Percentiles rank a stretch among this genome's conserved stretches.
phyloP scores from a whole-genome alignment of 78 protist species.

The Dictyostelium brefeldianum region DNA sequence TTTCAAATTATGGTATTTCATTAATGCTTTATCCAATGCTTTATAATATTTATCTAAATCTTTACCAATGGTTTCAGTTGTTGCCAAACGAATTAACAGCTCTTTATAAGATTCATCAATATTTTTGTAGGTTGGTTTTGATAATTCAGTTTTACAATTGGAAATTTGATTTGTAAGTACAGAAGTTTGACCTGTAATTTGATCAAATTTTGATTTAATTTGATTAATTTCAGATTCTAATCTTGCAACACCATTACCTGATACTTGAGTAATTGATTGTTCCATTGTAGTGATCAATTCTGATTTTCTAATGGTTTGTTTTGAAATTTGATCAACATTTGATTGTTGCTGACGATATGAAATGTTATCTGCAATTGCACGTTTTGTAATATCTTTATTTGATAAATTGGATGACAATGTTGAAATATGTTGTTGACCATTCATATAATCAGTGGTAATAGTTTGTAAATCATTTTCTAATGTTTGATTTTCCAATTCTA shows the following conservation, averaged over 20 bases:
- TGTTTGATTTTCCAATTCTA: neutral
- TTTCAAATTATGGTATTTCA: constrained; percentile 59
- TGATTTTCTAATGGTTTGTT: constrained; percentile 7
- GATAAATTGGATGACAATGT: constrained; percentile 16
- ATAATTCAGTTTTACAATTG: constrained; percentile 1
- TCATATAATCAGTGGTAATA: neutral
- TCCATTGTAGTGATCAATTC: neutral
- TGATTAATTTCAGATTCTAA: neutral
- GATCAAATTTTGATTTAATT: constrained; percentile 39
- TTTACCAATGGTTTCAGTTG: constrained; percentile 38
- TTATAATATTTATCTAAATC: constrained; percentile 84
- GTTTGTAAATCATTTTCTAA: neutral
- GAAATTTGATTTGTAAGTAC: constrained; percentile 37
- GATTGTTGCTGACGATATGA: constrained; percentile 26
- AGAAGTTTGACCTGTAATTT: constrained; percentile 39
- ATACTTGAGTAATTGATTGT: neutral
- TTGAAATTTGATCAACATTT: constrained; percentile 6
- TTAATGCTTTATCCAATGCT: constrained; percentile 63
- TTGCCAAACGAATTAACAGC: constrained; percentile 18
- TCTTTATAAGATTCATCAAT: constrained; percentile 42
- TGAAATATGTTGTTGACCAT: constrained; percentile 17
- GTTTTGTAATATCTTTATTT: constrained; percentile 17
- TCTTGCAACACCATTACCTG: too few species aligned
- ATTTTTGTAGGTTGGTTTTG: constrained; percentile 53
- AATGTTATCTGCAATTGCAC: constrained; percentile 42